Evolutionary conservation across 1,284 basidiomycete genomes (phyloP), one percentile per base, ranked within the genome.

Genomic region (Puccinia triticina): DNA sequence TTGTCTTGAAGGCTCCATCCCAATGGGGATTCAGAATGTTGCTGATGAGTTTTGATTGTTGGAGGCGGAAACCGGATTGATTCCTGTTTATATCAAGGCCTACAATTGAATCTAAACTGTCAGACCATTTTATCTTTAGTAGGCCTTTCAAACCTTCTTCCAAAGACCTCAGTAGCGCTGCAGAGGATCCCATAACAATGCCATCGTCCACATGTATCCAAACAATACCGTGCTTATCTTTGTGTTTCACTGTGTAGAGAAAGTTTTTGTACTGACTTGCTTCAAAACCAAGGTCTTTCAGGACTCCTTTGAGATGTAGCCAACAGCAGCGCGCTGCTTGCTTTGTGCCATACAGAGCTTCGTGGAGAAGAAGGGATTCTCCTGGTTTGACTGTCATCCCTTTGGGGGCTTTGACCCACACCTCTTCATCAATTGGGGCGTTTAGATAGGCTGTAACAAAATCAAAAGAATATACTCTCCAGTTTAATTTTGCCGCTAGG

Each of bases 111-210:
- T 57, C 53, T 18, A 76, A 26, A 3, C 29, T 43, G 2, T 64
- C 43, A n/a, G n/a, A n/a, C n/a, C n/a, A 77, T 26, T 78, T 78
- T 61, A 67, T 78, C 50, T 66, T 4, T 12, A 78, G 48, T 14
- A 12, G 37, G 2, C 48, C 61, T 14, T 46, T 40, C n/a, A 78
- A 23, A 12, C 10, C 5, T 23, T 2, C 11, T 23, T 48, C 46
- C 1, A 78, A 29, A 23, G 37, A n/a, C 21, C 37, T 14, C 0
- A 78, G 64, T 69, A 12, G 69, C 64, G n/a, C 37, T 43, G 2
- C 77, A 29, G 34, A 69, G 29, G 26, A 43, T 7, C 12, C n/a
- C n/a, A n/a, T n/a, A n/a, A n/a, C n/a, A n/a, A n/a, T n/a, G n/a
- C n/a, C n/a, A n/a, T n/a, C n/a, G n/a, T n/a, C n/a, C n/a, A n/a